Conservation (phyloP, 2,329 filamentous ascomycete genomes). For the Chrysosporium queenslandicum region DNA sequence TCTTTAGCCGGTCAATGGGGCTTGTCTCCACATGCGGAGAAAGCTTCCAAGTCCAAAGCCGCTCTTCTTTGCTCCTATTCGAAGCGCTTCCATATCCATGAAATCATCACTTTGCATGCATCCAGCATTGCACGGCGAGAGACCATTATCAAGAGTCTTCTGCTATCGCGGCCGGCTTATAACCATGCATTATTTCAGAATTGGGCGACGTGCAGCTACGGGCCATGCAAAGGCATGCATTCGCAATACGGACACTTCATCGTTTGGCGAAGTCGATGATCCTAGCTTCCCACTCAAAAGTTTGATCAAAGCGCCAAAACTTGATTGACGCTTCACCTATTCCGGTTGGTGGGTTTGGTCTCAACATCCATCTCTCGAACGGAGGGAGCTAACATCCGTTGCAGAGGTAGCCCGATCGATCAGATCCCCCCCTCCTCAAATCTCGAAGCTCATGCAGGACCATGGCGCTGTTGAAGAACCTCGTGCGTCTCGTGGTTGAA, state of each 20-base stretch:
- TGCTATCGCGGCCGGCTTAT: neutral
- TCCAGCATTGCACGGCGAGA: neutral
- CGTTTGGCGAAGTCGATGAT: neutral
- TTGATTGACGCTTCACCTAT: neutral
- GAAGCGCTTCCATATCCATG: neutral
- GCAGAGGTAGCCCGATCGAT: neutral
- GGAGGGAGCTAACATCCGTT: neutral
- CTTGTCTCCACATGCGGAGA: slow-evolving; percentile 1
- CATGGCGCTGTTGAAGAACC: neutral
- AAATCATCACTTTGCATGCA: slow-evolving; percentile 3
- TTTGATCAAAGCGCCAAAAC: neutral
- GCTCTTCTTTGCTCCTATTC: neutral
- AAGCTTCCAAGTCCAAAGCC: neutral
- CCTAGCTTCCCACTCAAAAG: neutral
- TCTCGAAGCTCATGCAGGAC: neutral
- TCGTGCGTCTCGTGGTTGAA: neutral
- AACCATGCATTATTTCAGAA: slow-evolving; percentile 2
- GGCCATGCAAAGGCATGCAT: neutral
- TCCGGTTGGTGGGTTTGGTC: slow-evolving; percentile 1
- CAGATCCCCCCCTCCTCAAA: neutral
- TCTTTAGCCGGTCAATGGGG: no score
- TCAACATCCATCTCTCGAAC: neutral
- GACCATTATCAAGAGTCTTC: neutral
- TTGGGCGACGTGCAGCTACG: slow-evolving; percentile 6
- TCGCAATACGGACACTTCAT: neutral